Evolutionary conservation across 106 monocot genomes (phyloP).

Genomic region (Dioscorea alata): DNA sequence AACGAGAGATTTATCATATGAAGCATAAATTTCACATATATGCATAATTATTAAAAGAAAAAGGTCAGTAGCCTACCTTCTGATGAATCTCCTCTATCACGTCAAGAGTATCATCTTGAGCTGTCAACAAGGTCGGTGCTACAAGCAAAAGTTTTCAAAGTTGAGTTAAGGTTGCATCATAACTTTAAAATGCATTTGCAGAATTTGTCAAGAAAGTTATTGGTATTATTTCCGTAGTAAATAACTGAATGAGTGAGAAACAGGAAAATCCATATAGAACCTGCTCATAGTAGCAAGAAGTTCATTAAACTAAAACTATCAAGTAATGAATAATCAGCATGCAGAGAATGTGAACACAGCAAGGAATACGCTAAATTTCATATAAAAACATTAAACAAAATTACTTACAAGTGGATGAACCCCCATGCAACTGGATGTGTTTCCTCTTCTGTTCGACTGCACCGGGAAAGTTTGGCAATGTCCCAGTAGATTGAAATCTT

Average conservation of each 20-base stretch:
- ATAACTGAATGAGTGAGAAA: no score
- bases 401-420: conserved; percentile 59
- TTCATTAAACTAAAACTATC: no score
- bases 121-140: conserved; percentile 76
- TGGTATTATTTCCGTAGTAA: no score
- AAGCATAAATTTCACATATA: neutral
- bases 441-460: conserved; percentile 58
- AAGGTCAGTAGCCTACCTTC: conserved; percentile 33
- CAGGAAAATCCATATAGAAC: no score
- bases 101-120: conserved; percentile 44
- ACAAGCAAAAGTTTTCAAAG: conserved; percentile 1
- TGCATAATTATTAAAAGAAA: neutral
- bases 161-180: no score
- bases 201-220: no score
- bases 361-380: neutral
- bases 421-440: conserved; percentile 50
- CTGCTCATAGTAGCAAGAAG: no score
- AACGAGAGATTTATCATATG: neutral
- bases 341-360: neutral
- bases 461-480: conserved; percentile 48
- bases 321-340: no score
- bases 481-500: conserved; percentile 47
- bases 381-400: neutral
- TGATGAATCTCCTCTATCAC: conserved; percentile 70
- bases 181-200: no score